phyloP scores from a whole-genome alignment of 306 rosid genomes.

The Medicago truncatula region MtrunA17r5.0-ANR NC_053047.1:38007501-38008000 shows the following conservation, averaged over 20 bases:
- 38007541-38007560: no score
- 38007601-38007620: no score
- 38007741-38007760: conserved; percentile 9
- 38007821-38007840: conserved; percentile 40
- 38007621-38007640: no score
- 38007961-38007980: conserved; percentile 25
- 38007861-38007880: neutral
- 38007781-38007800: conserved; percentile 40
- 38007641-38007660: no score
- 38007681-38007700: no score
- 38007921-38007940: neutral
- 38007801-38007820: conserved; percentile 39
- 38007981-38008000: neutral
- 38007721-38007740: conserved; percentile 39
- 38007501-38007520: no score
- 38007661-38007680: no score
- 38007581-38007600: no score
- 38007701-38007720: neutral
- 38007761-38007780: conserved; percentile 42
- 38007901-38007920: neutral
- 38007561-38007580: no score
- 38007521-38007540: no score
- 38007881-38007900: neutral
- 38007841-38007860: conserved; percentile 38
- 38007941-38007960: conserved; percentile 27